Evolutionary conservation across 2,329 filamentous ascomycete species (phyloP).

Genomic region (Phoma herbarum): DNA sequence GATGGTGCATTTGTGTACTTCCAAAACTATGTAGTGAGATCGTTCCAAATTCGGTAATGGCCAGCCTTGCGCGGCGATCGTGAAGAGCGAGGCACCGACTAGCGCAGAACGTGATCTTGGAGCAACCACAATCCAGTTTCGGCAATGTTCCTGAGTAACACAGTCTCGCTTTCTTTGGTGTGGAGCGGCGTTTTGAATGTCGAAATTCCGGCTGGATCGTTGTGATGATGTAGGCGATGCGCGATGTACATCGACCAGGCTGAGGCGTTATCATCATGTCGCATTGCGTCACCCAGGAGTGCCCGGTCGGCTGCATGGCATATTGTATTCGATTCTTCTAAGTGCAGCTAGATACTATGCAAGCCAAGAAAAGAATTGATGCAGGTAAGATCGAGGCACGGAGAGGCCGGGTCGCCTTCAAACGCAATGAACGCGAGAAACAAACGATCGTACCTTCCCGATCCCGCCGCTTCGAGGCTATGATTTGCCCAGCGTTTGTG

Average conservation of each 20-base stretch:
- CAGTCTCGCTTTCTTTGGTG: neutral
- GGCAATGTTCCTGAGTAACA: neutral
- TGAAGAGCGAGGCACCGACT: constrained; percentile 9
- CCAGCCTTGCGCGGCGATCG: constrained; percentile 1
- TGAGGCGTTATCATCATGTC: neutral
- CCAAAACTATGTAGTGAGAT: neutral
- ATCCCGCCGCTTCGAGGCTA: neutral
- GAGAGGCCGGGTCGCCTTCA: neutral
- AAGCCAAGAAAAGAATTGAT: neutral
- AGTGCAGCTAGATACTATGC: constrained; percentile 3
- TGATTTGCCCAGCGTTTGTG: neutral
- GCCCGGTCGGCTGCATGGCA: neutral
- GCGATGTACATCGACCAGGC: neutral
- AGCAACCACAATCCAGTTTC: neutral
- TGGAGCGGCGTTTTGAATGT: neutral
- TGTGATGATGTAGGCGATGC: neutral
- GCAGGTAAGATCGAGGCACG: neutral
- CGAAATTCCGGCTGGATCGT: neutral
- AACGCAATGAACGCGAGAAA: neutral
- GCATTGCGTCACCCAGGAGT: neutral
- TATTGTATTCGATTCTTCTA: neutral
- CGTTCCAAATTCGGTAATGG: neutral
- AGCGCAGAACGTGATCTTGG: neutral
- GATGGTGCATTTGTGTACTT: constrained; percentile 13
- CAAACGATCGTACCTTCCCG: constrained; percentile 1